Conservation (phyloP, 2,329 filamentous ascomycete genomes). For the Cladophialophora yegresii region DNA sequence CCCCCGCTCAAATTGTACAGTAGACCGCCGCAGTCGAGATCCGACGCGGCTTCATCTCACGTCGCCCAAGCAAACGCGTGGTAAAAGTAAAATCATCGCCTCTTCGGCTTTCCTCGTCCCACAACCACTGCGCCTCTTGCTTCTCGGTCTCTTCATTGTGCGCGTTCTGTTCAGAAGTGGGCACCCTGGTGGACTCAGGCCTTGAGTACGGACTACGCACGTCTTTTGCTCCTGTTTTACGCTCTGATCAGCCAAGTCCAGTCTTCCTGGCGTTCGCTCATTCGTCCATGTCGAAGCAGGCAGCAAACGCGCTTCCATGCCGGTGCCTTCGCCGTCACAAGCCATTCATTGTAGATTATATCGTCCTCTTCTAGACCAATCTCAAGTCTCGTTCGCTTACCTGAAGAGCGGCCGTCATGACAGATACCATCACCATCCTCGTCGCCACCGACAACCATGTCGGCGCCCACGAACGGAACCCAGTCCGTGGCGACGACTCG, state of each 20-base stretch:
- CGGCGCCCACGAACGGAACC: conserved; percentile 89
- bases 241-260: not conserved
- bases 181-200: not conserved
- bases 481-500: conserved; percentile 93
- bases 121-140: not conserved
- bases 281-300: conserved; percentile 9
- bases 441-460: conserved; percentile 98
- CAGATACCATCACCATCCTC: conserved; percentile 91
- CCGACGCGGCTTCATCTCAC: not conserved
- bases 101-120: not conserved
- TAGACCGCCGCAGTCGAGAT: not conserved
- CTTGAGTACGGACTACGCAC: not conserved
- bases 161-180: not conserved
- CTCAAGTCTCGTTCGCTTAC: conserved; percentile 11
- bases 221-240: not conserved
- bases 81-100: not conserved
- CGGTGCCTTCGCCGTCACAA: not conserved
- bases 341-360: not conserved
- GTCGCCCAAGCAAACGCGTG: not conserved
- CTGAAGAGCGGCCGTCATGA: conserved; percentile 42
- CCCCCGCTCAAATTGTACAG: too few relatives aligned
- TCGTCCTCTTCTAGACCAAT: not conserved
- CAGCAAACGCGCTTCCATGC: conserved; percentile 20
- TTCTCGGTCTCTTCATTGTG: not conserved
- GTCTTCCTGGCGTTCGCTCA: not conserved